Evolutionary conservation across 225 moss, liverwort and hornwort species (phyloP).

Genomic region (Straminergon stramineum): DNA sequence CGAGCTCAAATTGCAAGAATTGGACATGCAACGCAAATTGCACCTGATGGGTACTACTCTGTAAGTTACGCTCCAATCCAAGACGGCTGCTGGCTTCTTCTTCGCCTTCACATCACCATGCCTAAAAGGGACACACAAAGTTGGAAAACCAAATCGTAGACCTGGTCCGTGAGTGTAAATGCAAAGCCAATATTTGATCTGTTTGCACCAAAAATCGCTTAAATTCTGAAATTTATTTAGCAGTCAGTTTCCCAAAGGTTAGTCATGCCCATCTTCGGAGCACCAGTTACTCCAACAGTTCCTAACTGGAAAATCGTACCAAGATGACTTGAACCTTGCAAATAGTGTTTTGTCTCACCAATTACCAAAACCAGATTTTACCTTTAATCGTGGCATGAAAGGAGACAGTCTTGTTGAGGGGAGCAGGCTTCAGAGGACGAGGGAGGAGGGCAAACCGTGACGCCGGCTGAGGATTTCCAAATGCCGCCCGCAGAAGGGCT

Average conservation of each 20-base stretch:
- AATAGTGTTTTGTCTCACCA: neutral
- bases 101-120: neutral
- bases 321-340: neutral
- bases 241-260: neutral
- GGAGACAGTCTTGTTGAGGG: neutral
- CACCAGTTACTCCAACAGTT: neutral
- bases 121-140: neutral
- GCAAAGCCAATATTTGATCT: neutral
- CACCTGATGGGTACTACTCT: constrained; percentile 53
- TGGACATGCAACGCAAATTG: constrained; percentile 59
- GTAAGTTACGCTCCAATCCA: neutral
- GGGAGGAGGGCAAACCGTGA: constrained; percentile 36
- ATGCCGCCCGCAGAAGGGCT: constrained; percentile 60
- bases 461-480: constrained; percentile 58
- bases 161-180: neutral
- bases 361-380: neutral
- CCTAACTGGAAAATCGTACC: neutral
- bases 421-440: constrained; percentile 34
- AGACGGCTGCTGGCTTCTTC: neutral
- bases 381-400: neutral
- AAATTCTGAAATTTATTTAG: neutral
- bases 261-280: too few species aligned
- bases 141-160: neutral
- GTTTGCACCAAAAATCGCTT: neutral
- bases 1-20: constrained; percentile 82